These are phyloP conservation scores for Podospora pseudopauciseta DNA, from an alignment of 495 filamentous ascomycete genomes.

Conservation along the genomic window DNA sequence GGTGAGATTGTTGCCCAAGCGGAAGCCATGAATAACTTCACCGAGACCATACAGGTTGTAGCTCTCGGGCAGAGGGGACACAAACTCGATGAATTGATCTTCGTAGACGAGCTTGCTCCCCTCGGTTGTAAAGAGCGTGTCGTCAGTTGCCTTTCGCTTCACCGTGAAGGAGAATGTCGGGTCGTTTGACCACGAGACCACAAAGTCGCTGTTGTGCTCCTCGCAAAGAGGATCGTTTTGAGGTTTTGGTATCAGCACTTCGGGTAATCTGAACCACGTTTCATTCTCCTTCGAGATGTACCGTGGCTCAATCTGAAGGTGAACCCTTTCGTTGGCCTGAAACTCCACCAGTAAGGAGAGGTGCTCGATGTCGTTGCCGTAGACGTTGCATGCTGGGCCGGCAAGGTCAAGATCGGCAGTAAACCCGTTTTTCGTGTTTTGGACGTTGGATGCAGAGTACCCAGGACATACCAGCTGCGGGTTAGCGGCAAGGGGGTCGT, in stretches of 20 bases:
- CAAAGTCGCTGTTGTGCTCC: constrained; percentile 44
- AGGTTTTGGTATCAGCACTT: constrained; percentile 59
- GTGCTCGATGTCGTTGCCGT: constrained; percentile 64
- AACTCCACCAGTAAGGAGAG: constrained; percentile 68
- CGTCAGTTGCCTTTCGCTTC: constrained; percentile 54
- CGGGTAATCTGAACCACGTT: constrained; percentile 65
- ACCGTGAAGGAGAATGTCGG: constrained; percentile 75
- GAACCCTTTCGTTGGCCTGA: constrained; percentile 65
- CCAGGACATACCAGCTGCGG: constrained; percentile 73
- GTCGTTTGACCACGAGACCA: constrained; percentile 58
- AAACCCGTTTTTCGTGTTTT: constrained; percentile 44
- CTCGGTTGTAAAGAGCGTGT: constrained; percentile 73
- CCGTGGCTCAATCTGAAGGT: constrained; percentile 72
- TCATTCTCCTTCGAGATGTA: constrained; percentile 60
- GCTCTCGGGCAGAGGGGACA: constrained; percentile 63
- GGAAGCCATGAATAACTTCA: constrained; percentile 71
- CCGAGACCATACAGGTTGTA: constrained; percentile 83
- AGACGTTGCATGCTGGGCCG: constrained; percentile 65
- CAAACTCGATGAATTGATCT: constrained; percentile 75
- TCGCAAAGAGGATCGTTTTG: constrained; percentile 37
- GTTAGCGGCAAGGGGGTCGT: constrained; percentile 67
- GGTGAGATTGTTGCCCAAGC: constrained; percentile 68
- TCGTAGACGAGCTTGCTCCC: constrained; percentile 69
- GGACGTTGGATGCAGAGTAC: constrained; percentile 64
- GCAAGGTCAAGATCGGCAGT: constrained; percentile 64